Conservation (phyloP, 176 grass and related monocot species). For the Miscanthus lutarioriparius region DNA sequence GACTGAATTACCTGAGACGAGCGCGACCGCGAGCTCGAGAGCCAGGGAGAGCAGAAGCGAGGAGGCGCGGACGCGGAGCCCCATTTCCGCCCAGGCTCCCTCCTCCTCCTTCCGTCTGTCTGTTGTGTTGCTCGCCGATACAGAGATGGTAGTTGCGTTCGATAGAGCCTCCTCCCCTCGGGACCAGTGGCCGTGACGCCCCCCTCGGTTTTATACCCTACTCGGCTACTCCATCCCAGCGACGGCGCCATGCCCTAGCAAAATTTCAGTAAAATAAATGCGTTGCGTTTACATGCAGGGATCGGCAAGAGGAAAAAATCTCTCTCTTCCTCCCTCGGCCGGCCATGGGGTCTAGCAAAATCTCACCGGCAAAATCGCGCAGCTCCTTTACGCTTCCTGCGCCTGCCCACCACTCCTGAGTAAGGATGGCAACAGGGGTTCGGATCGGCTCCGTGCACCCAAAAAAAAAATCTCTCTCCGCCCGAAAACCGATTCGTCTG, state of each 20-base stretch:
- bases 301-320: background rate
- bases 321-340: background rate
- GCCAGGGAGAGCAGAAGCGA: slow-evolving; percentile 35
- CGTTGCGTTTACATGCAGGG: background rate
- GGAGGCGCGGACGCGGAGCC: background rate
- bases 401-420: too few species aligned
- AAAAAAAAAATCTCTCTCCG: too few species aligned
- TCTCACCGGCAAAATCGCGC: too few species aligned
- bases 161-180: background rate
- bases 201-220: background rate
- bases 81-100: slow-evolving; percentile 29
- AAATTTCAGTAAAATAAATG: background rate
- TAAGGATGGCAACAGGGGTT: too few species aligned
- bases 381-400: too few species aligned
- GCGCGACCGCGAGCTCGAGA: slow-evolving; percentile 2
- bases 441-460: too few species aligned
- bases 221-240: background rate
- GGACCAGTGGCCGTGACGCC: background rate
- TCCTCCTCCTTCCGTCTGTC: background rate
- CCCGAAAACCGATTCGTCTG: too few species aligned
- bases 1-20: slow-evolving; percentile 46
- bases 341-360: too few species aligned
- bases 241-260: background rate
- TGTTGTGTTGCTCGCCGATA: background rate
- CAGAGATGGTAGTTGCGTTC: background rate